Evolutionary conservation across 495 filamentous ascomycete genomes (phyloP).

Genomic region (Chlorociboria aeruginascens): DNA sequence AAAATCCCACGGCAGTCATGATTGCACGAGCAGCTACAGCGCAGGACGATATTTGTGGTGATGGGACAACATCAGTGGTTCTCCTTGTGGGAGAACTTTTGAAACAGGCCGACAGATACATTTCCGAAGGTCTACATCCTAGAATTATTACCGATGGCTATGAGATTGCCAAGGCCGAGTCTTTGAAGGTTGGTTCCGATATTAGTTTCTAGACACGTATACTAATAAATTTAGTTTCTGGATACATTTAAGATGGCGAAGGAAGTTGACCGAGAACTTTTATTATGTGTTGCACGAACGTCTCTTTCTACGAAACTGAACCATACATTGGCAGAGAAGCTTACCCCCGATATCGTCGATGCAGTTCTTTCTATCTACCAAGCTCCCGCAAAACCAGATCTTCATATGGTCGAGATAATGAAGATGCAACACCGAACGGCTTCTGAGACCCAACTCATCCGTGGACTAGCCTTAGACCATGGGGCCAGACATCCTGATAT

Average conservation of each 20-base stretch:
- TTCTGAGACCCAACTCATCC: slow-evolving; percentile 90
- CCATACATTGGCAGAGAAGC: slow-evolving; percentile 71
- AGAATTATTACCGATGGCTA: slow-evolving; percentile 96
- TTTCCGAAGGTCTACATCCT: slow-evolving; percentile 88
- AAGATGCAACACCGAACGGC: slow-evolving; percentile 98
- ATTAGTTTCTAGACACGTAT: too few relatives aligned
- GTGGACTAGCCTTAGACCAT: slow-evolving; percentile 86
- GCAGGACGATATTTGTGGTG: slow-evolving; percentile 96
- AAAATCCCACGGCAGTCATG: slow-evolving; percentile 92
- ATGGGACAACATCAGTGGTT: slow-evolving; percentile 95
- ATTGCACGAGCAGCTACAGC: slow-evolving; percentile 96
- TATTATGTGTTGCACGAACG: slow-evolving; percentile 86
- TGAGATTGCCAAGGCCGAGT: slow-evolving; percentile 88
- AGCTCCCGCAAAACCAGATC: slow-evolving; percentile 79
- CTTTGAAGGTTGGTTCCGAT: slow-evolving; percentile 56
- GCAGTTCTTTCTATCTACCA: slow-evolving; percentile 90
- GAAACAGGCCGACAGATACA: slow-evolving; percentile 93
- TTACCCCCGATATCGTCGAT: slow-evolving; percentile 90
- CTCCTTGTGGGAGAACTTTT: slow-evolving; percentile 90
- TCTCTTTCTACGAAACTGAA: slow-evolving; percentile 93
- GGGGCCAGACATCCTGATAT: slow-evolving; percentile 96
- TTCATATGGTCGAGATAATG: slow-evolving; percentile 99
- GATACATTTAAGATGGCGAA: slow-evolving; percentile 83
- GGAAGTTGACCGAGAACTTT: slow-evolving; percentile 84
- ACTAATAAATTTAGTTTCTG: slow-evolving; percentile 52